Base-by-base conservation (phyloP, 2,329 filamentous ascomycete genomes). In the Pestalotiopsis sp. region DNA sequence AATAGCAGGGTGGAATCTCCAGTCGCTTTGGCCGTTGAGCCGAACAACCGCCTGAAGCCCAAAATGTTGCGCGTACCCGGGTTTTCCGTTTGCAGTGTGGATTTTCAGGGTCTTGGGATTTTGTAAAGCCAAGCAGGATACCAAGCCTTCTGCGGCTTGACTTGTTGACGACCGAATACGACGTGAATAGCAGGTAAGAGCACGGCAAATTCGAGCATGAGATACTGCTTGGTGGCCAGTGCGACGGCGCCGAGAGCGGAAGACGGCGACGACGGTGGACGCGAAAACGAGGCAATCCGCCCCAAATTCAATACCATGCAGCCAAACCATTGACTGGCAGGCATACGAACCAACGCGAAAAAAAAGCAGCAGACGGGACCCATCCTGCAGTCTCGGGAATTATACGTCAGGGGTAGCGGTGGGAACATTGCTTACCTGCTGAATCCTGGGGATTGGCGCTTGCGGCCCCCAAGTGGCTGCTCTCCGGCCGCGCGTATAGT, bases 401-500 rank as follows among this genome's bases (percentile, higher is more conserved):
- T 52, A 52, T 52, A 52, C 45, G 17, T 52, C 45, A 52, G 45
- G 45, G 45, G 45, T 17, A 17, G 45, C 17, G 17, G 45, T 52
- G 45, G 45, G 45, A 52, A 52, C 45, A 9, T 4, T 11, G 17
- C 63, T 65, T 65, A 65, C 63, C 63, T 65, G 65, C 20, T 58
- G 45, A 38, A 57, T 56, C 49, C 65, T 67, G 31, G 65, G 65
- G 56, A 17, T 52, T 27, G 20, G 11, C 23, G 56, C 27, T 31
- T 31, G 31, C 17, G 20, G 20, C 41, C 14, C 52, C 39, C 38
- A 52, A 31, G 39, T 31, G 38, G 31, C 52, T 52, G 56, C n/a
- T 52, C 13, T n/a, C 23, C 38, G 65, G 65, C 65, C 65, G 65
- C 65, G 65, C 56, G 65, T 67, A 67, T 59, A 27, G 65, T 60